These are phyloP conservation scores for Cutaneotrichosporon cavernicola DNA, from an alignment of 1,284 basidiomycete genomes.

Conservation along the genomic window DNA sequence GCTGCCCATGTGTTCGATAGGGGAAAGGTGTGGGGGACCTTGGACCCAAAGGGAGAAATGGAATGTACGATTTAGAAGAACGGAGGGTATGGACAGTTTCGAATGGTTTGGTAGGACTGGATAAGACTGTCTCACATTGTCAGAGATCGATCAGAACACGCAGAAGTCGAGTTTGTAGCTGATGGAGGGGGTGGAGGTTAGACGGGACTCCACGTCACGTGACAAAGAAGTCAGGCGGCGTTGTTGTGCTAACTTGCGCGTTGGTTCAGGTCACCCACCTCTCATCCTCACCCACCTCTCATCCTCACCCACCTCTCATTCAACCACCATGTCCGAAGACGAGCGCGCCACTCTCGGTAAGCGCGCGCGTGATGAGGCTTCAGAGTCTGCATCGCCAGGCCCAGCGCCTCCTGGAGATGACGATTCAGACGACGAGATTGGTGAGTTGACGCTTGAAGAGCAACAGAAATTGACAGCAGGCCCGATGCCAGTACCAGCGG, in stretches of 20 bases:
- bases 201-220: slow-evolving; percentile 2
- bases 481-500: slow-evolving; percentile 27
- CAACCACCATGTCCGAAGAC: slow-evolving; percentile 18
- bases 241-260: background rate
- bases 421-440: slow-evolving; percentile 52
- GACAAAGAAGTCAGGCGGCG: background rate
- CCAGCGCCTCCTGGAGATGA: slow-evolving; percentile 38
- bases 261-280: background rate
- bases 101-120: background rate
- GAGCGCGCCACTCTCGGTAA: slow-evolving; percentile 11
- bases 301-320: background rate
- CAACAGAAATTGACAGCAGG: slow-evolving; percentile 17
- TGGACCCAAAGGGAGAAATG: slow-evolving; percentile 6
- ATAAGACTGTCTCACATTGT: background rate
- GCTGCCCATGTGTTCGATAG: slow-evolving; percentile 1
- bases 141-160: background rate
- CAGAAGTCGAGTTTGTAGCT: no score
- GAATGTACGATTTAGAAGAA: slow-evolving; percentile 14
- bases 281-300: background rate
- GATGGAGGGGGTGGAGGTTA: background rate
- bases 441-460: slow-evolving; percentile 22
- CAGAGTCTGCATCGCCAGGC: slow-evolving; percentile 16
- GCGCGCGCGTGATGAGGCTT: slow-evolving; percentile 14
- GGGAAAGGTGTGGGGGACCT: background rate
- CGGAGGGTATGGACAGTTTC: background rate